phyloP scores from a whole-genome alignment of 73 alveolate genomes.

The Tetrahymena malaccensis region DNA sequence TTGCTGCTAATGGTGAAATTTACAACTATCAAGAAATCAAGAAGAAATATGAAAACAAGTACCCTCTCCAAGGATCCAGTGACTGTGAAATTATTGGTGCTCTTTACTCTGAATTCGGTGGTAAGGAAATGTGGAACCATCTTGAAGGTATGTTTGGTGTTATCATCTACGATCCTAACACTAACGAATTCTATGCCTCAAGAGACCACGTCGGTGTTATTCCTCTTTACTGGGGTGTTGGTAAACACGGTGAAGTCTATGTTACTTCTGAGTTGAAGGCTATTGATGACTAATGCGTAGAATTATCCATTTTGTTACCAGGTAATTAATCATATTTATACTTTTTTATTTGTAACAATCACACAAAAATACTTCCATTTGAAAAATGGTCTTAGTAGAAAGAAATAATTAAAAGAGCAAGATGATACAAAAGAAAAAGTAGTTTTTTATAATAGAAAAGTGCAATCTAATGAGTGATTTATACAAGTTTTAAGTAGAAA shows the following conservation, averaged over 20 bases:
- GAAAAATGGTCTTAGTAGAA: neutral
- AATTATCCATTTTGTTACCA: slow-evolving; percentile 42
- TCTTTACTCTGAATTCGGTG: slow-evolving; percentile 45
- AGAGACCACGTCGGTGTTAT: slow-evolving; percentile 68
- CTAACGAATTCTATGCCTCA: slow-evolving; percentile 31
- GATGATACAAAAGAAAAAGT: neutral
- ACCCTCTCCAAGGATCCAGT: slow-evolving; percentile 37
- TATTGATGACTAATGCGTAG: slow-evolving; percentile 43
- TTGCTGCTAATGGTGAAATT: slow-evolving; percentile 45
- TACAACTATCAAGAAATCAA: slow-evolving; percentile 28
- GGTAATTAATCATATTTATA: neutral
- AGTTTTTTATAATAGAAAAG: too few species aligned
- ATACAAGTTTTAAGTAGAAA: too few species aligned
- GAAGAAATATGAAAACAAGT: slow-evolving; percentile 14
- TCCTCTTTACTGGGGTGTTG: slow-evolving; percentile 52
- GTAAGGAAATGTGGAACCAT: slow-evolving; percentile 19
- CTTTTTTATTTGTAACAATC: neutral
- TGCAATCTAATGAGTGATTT: too few species aligned
- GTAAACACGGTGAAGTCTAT: slow-evolving; percentile 23
- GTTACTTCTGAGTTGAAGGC: slow-evolving; percentile 56
- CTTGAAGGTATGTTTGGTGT: slow-evolving; percentile 60
- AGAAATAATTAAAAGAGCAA: neutral
- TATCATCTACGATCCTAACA: slow-evolving; percentile 41
- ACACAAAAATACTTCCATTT: neutral
- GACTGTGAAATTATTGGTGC: slow-evolving; percentile 34